Base-by-base conservation (phyloP, 192 early-diverging fungal genomes). In the Thamnidium elegans region DNA sequence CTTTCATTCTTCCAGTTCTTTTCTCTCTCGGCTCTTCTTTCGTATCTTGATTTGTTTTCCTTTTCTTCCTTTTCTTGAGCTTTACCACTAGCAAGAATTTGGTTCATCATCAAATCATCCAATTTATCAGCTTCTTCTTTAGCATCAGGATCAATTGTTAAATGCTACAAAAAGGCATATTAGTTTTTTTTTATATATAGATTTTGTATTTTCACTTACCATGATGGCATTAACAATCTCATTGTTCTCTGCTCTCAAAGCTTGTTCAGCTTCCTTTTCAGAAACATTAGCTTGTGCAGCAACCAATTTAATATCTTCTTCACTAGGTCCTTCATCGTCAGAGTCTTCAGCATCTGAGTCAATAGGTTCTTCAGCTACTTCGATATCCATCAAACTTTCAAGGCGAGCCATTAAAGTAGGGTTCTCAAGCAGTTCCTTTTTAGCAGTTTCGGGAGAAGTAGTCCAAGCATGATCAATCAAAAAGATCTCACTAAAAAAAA, bases 191-290 rank as follows among this genome's bases (percentile, higher is more conserved):
- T 39, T 39, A 6, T 39, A 6, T 9, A 39, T 9, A 17, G 17
- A 8, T 4, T 23, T 52, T 9, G 11, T 65, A 11, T 59, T 26
- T 51, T 44, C 74, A 39, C 23, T 61, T 69, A 79, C 79, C 74
- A 85, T 81, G 46, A 90, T 82, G 63, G 97, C 94, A 76, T 96
- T 96, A 68, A 99, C 90, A 63, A 97, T 90, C 75, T 99, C 94
- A 79, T 85, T 92, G 70, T 85, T 75, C 79, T 90, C 86, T 59
- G 77, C 77, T 79, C 89, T 92, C 67, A 99, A 84, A 43, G 94
- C 95, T 79, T 88, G 88, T 73, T 97, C 82, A 34, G 97, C 97
- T 82, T 92, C 88, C 75, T 82, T 71, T 44, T 94, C 89, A 55
- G 82, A 79, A 73, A 89, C 89, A 77, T 86, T 86, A 0, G 86